phyloP scores from a whole-genome alignment of 2,329 filamentous ascomycete species.

The Pseudogymnoascus sp. region DNA sequence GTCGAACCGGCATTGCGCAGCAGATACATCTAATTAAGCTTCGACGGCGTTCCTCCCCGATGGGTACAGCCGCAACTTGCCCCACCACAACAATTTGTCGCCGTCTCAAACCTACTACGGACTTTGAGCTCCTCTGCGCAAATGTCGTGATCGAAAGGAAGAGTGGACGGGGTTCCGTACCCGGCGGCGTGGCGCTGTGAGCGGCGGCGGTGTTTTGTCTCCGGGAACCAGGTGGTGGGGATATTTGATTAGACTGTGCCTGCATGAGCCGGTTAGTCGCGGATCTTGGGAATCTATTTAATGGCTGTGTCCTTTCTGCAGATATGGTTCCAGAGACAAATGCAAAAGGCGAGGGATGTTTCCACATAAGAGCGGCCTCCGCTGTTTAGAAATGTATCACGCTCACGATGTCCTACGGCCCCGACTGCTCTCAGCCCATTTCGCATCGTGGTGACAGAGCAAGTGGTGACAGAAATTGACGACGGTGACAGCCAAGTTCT shows the following conservation, averaged over 20 bases:
- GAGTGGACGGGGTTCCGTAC: not conserved
- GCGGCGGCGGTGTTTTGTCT: not conserved
- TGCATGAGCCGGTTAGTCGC: not conserved
- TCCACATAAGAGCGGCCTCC: not conserved
- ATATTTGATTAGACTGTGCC: not conserved
- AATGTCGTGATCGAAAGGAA: not conserved
- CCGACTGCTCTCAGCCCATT: too few species aligned
- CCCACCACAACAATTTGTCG: not conserved
- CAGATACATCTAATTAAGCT: not conserved
- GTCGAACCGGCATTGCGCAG: not conserved
- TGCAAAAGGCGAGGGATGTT: not conserved
- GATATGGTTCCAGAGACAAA: not conserved
- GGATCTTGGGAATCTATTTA: not conserved
- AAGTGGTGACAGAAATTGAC: not conserved
- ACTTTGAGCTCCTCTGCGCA: not conserved
- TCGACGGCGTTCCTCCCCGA: not conserved
- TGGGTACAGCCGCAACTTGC: not conserved
- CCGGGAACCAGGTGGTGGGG: not conserved
- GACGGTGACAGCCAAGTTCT: too few species aligned
- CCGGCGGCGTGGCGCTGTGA: not conserved
- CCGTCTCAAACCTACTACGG: not conserved
- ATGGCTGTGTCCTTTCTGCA: not conserved
- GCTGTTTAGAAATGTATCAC: not conserved
- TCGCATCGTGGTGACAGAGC: not conserved
- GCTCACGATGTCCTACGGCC: not conserved